Conservation (phyloP, 148 eudicot genomes). For the Rhododendron simsii region DNA sequence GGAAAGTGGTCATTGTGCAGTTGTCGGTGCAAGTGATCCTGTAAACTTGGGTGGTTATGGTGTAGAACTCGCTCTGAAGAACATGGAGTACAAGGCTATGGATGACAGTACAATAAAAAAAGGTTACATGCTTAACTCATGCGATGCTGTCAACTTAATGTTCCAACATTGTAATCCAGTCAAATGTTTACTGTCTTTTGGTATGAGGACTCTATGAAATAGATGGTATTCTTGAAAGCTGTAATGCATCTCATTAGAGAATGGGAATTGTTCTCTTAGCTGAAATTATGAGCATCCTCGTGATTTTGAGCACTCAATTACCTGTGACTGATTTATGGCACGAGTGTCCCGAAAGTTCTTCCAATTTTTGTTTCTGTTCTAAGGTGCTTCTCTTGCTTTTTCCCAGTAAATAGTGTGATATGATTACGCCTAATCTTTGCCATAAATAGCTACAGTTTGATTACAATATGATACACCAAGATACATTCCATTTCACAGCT, state of each 20-base stretch:
- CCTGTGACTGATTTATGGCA: neutral
- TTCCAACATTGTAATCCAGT: neutral
- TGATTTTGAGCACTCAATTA: neutral
- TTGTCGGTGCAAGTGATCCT: conserved; percentile 67
- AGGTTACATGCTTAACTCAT: conserved; percentile 34
- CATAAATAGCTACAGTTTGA: too few species aligned
- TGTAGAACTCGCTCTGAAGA: conserved; percentile 97
- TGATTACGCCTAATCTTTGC: too few species aligned
- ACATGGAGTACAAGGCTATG: conserved; percentile 99
- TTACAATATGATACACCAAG: too few species aligned
- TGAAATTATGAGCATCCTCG: neutral
- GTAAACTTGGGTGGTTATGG: conserved; percentile 96
- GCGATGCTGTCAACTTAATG: neutral
- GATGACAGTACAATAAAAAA: conserved; percentile 87
- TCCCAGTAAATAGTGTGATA: neutral
- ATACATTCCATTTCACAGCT: neutral
- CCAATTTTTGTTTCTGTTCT: neutral
- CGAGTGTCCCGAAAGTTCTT: neutral
- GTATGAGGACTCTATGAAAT: neutral
- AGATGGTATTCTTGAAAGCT: neutral
- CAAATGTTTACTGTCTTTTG: neutral
- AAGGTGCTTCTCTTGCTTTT: neutral
- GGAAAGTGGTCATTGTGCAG: conserved; percentile 59
- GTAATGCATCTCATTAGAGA: neutral
- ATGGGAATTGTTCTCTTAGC: neutral